Conservation (phyloP, 176 grass and related monocot species). For the Oropetium thomaeum region DNA sequence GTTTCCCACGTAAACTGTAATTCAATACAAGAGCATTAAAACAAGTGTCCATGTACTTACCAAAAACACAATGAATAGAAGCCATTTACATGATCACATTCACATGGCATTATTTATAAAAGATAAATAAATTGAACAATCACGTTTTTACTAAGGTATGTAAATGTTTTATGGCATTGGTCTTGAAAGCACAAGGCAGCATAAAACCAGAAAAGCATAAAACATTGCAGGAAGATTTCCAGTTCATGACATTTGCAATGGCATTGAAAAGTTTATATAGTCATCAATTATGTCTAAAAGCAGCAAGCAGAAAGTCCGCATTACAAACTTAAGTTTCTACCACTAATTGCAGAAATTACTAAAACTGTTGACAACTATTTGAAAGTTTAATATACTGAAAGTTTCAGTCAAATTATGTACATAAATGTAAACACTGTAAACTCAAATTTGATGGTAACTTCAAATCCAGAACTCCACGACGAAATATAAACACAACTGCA, state of each 20-base stretch:
- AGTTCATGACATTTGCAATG: no score
- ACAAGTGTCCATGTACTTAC: constrained; percentile 8
- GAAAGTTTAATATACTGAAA: background rate
- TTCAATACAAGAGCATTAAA: constrained; percentile 26
- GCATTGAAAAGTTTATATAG: no score
- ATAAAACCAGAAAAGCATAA: constrained; percentile 1
- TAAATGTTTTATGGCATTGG: background rate
- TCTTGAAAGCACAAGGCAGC: constrained; percentile 1
- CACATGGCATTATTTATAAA: constrained; percentile 8
- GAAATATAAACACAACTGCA: background rate
- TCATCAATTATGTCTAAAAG: background rate
- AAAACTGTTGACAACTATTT: background rate
- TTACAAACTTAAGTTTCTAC: background rate
- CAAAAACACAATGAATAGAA: constrained; percentile 16
- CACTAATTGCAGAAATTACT: background rate
- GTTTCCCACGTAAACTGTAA: constrained; percentile 93
- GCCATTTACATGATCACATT: constrained; percentile 5
- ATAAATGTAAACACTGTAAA: background rate
- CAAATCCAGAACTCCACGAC: constrained; percentile 19
- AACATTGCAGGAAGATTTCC: no score
- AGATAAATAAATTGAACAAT: constrained; percentile 6
- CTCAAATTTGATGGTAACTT: constrained; percentile 16
- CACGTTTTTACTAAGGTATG: constrained; percentile 14
- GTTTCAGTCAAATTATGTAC: background rate
- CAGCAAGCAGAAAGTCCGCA: background rate